A percentile compares a stretch with the other conserved stretches of the same genome.
phyloP scores from a whole-genome alignment of 129 eudicot genomes.

The Artemisia tridentata region DNA sequence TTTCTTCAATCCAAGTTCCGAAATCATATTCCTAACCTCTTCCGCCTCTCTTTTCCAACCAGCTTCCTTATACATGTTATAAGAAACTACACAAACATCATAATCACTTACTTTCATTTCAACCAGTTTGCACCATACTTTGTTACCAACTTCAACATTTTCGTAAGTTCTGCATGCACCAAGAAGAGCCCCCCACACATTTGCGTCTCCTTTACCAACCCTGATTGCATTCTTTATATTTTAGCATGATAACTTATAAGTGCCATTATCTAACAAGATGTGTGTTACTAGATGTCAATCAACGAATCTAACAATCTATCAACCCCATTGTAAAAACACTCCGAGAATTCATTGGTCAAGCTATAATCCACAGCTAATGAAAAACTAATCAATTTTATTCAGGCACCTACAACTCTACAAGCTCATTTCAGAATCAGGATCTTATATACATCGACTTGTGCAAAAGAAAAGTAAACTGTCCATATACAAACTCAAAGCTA shows the following conservation, averaged over 20 bases:
- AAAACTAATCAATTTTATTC: too few relatives aligned
- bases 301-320: background rate
- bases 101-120: slow-evolving; percentile 36
- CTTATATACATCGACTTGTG: slow-evolving; percentile 15
- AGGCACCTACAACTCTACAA: too few relatives aligned
- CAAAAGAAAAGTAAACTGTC: slow-evolving; percentile 8
- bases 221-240: too few relatives aligned
- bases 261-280: too few relatives aligned
- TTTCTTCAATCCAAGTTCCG: slow-evolving; percentile 44
- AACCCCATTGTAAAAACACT: background rate
- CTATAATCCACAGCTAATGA: background rate
- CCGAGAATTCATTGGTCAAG: background rate
- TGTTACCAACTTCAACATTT: slow-evolving; percentile 42
- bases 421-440: background rate
- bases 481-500: slow-evolving; percentile 7
- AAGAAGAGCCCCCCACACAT: slow-evolving; percentile 62
- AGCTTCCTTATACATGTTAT: slow-evolving; percentile 58
- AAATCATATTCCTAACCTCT: slow-evolving; percentile 36
- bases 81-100: slow-evolving; percentile 51
- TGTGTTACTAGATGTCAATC: too few relatives aligned
- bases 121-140: slow-evolving; percentile 42
- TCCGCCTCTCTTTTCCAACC: slow-evolving; percentile 59
- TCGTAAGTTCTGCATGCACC: slow-evolving; percentile 54
- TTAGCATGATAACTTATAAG: too few relatives aligned
- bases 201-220: slow-evolving; percentile 45